Conservation (phyloP, 116 monocot genomes). For the Trichopus zeylanicus region DNA sequence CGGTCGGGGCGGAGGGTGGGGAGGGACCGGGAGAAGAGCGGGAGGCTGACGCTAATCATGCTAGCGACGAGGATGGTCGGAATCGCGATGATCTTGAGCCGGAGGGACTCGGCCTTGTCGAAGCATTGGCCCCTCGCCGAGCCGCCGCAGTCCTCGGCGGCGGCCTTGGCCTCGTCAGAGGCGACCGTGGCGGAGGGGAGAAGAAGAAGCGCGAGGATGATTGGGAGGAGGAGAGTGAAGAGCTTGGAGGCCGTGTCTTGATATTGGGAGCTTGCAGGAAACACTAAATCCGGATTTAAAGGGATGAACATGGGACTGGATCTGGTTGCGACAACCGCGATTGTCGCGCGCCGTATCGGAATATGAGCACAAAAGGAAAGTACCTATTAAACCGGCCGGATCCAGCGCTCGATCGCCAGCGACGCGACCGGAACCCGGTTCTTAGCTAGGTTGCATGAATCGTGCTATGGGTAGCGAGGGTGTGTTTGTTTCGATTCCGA, state of each 20-base stretch:
- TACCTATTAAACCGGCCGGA: too few species aligned
- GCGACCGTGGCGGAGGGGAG: not conserved
- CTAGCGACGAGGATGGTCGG: conserved; percentile 46
- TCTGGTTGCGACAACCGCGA: too few species aligned
- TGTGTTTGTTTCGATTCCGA: too few species aligned
- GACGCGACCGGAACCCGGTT: too few species aligned
- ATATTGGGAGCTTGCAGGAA: too few species aligned
- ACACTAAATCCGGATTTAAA: too few species aligned
- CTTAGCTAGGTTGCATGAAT: too few species aligned
- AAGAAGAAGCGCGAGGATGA: not conserved
- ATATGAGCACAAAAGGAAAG: too few species aligned
- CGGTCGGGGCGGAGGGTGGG: conserved; percentile 37
- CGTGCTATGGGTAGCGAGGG: too few species aligned
- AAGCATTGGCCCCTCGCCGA: conserved; percentile 17
- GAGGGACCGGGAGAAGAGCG: conserved; percentile 32
- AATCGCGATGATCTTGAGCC: conserved; percentile 56
- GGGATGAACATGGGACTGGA: too few species aligned
- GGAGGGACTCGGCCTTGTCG: conserved; percentile 25
- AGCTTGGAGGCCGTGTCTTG: not conserved
- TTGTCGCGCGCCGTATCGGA: too few species aligned
- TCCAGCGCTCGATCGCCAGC: too few species aligned
- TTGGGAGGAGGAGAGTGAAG: not conserved
- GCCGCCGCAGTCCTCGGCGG: conserved; percentile 1
- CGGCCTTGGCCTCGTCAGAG: not conserved
- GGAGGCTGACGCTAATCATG: conserved; percentile 50